phyloP scores from a whole-genome alignment of 2,329 filamentous ascomycete genomes.

The Hymenoscyphus fraxineus region DNA sequence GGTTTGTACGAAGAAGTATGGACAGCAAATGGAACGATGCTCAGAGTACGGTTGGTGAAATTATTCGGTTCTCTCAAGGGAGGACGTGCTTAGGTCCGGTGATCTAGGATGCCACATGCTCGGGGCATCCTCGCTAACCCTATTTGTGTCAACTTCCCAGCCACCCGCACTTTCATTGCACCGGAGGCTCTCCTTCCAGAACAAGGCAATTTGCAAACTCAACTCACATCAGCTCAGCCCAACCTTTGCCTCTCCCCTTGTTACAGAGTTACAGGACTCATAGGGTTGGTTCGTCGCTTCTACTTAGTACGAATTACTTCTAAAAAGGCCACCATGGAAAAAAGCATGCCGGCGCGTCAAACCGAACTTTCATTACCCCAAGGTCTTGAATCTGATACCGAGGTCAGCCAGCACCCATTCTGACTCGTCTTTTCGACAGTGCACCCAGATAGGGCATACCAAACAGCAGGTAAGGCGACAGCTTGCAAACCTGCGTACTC shows the following conservation, averaged over 20 bases:
- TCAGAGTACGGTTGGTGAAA: not conserved
- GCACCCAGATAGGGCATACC: slow-evolving; percentile 13
- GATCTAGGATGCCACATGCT: not conserved
- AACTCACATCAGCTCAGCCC: not conserved
- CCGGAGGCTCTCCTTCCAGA: slow-evolving; percentile 13
- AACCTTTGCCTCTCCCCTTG: not conserved
- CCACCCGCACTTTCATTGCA: too few species aligned
- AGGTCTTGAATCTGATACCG: slow-evolving; percentile 17
- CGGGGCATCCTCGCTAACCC: not conserved
- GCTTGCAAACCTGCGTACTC: slow-evolving; percentile 4
- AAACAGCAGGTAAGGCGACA: slow-evolving; percentile 16
- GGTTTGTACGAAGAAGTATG: not conserved
- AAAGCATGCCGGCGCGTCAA: slow-evolving; percentile 18
- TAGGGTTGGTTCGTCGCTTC: not conserved
- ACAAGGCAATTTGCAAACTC: slow-evolving; percentile 4
- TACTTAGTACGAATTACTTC: too few species aligned
- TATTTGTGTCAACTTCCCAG: not conserved
- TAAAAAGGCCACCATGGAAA: not conserved
- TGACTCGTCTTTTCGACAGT: slow-evolving; percentile 24
- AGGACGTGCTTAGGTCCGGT: not conserved
- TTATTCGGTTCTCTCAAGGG: not conserved
- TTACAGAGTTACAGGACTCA: not conserved
- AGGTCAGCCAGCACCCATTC: slow-evolving; percentile 2
- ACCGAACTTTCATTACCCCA: slow-evolving; percentile 20
- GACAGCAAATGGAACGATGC: not conserved